A percentile compares a stretch with the other conserved stretches of the same genome.
Conservation (phyloP, 805 yeast genomes). For the Metschnikowia corniflorae region DNA sequence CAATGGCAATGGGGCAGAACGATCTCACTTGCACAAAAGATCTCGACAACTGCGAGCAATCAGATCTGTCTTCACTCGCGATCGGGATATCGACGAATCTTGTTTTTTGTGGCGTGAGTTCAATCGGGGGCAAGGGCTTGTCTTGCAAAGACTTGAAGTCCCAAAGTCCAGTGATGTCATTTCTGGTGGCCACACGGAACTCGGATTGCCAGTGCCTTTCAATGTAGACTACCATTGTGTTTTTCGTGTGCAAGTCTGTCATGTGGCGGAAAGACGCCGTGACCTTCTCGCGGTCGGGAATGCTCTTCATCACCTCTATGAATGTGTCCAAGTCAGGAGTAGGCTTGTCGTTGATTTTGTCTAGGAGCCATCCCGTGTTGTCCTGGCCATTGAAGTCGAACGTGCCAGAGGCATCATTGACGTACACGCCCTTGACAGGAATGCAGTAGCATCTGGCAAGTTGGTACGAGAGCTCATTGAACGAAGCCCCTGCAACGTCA, state of each 20-base stretch:
- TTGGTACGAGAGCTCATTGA: constrained; percentile 83
- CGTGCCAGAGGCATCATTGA: constrained; percentile 74
- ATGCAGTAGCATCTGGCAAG: constrained; percentile 80
- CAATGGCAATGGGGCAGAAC: constrained; percentile 65
- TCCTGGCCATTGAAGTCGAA: constrained; percentile 60
- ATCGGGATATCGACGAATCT: constrained; percentile 67
- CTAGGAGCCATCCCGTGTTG: constrained; percentile 75
- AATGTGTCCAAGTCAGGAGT: constrained; percentile 74
- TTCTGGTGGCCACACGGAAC: constrained; percentile 63
- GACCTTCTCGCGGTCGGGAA: constrained; percentile 75
- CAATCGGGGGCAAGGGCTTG: constrained; percentile 56
- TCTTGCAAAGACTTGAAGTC: constrained; percentile 51
- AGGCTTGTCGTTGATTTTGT: constrained; percentile 68
- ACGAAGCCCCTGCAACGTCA: constrained; percentile 81
- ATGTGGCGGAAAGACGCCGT: constrained; percentile 71
- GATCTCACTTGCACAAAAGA: constrained; percentile 72
- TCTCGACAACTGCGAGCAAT: constrained; percentile 54
- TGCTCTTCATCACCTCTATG: constrained; percentile 68
- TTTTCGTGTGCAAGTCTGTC: constrained; percentile 73
- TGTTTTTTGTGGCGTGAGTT: constrained; percentile 57
- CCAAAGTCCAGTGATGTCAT: constrained; percentile 56
- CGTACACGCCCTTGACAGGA: constrained; percentile 81
- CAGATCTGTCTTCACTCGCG: constrained; percentile 39
- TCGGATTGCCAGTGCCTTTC: constrained; percentile 84
- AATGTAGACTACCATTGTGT: constrained; percentile 60